Evolutionary conservation across 345 rosid genomes (phyloP), one percentile per base, ranked within the genome.

Genomic region (Corchorus olitorius): DNA sequence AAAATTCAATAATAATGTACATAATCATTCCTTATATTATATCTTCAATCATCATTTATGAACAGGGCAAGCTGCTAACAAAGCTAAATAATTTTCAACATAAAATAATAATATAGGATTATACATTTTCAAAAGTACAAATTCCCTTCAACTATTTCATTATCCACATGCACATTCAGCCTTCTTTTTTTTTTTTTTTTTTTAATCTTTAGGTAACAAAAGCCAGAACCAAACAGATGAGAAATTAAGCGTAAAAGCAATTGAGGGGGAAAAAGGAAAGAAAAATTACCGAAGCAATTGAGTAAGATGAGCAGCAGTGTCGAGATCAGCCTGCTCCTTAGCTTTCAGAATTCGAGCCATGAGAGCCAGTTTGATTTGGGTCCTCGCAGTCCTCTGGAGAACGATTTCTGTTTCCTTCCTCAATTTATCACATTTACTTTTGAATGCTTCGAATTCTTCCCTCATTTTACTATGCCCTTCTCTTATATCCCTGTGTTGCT

Each of bases 291-390:
- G 69, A 39, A 64, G 69, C 49, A 64, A 7, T 13, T 8, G 15
- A 64, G 69, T 64, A 27, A 64, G 27, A 39, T 17, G 3, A 5
- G 69, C 69, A 39, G 17, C 33, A 39, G 27, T n/a, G 33, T 50
- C 50, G 33, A n/a, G 8, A 5, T 65, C 70, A 65, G 8, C 2
- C 33, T 65, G 70, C 1, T 65, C 5, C 2, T 14, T 41, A 65
- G 70, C 70, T 41, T 65, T 41, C 6, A 65, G 0, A 65, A 65
- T 65, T 10, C 22, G 70, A 33, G 41, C n/a, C 70, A 65, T 65
- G 6, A 65, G 13, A 17, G 33, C 69, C 69, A 65, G 41, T 27
- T 65, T 65, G 50, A 65, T 65, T 41, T 39, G 69, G 33, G 69
- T 65, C 8, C 33, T 39, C 3, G 50, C 69, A n/a, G 7, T 39